Percentiles rank a stretch among this genome's conserved stretches.
These are phyloP conservation scores for Penicillium crustosum DNA, from an alignment of 2,329 filamentous ascomycete species.

Conservation along the genomic window DNA sequence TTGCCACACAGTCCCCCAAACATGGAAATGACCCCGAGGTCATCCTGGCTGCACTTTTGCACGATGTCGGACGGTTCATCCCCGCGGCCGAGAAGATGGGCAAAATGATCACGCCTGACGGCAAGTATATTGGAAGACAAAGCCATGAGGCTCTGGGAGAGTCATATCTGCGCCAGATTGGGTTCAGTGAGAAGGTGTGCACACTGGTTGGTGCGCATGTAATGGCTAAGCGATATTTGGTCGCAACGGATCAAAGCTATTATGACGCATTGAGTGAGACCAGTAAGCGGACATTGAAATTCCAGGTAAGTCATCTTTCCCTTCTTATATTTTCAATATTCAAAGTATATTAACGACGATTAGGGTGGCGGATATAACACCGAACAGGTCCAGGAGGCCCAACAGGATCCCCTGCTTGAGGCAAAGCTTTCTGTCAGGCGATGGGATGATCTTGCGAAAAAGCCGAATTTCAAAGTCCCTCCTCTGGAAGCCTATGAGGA, in stretches of 20 bases:
- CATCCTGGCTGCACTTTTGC: slow-evolving; percentile 31
- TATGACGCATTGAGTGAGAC: slow-evolving; percentile 31
- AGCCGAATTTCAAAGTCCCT: too few relatives aligned
- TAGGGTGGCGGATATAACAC: too few relatives aligned
- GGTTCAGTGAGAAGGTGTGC: slow-evolving; percentile 33
- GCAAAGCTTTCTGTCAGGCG: too few relatives aligned
- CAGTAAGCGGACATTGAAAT: slow-evolving; percentile 30
- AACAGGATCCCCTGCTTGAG: too few relatives aligned
- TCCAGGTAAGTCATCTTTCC: slow-evolving; percentile 21
- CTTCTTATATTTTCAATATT: not conserved
- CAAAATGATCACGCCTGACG: slow-evolving; percentile 26
- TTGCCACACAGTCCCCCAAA: slow-evolving; percentile 21
- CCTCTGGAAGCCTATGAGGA: too few relatives aligned
- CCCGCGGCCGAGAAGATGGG: slow-evolving; percentile 29
- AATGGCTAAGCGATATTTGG: slow-evolving; percentile 33
- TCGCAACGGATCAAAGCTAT: slow-evolving; percentile 28
- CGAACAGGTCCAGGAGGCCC: too few relatives aligned
- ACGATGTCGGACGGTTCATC: slow-evolving; percentile 36
- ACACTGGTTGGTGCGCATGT: slow-evolving; percentile 33
- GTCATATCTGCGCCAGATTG: slow-evolving; percentile 28
- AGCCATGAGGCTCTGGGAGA: slow-evolving; percentile 34
- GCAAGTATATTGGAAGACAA: slow-evolving; percentile 27
- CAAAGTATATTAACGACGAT: too few relatives aligned
- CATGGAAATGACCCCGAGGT: slow-evolving; percentile 27
- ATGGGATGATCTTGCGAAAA: too few relatives aligned